Evolutionary conservation across 106 monocot species (phyloP).

Genomic region (Dioscorea zingiberensis): DNA sequence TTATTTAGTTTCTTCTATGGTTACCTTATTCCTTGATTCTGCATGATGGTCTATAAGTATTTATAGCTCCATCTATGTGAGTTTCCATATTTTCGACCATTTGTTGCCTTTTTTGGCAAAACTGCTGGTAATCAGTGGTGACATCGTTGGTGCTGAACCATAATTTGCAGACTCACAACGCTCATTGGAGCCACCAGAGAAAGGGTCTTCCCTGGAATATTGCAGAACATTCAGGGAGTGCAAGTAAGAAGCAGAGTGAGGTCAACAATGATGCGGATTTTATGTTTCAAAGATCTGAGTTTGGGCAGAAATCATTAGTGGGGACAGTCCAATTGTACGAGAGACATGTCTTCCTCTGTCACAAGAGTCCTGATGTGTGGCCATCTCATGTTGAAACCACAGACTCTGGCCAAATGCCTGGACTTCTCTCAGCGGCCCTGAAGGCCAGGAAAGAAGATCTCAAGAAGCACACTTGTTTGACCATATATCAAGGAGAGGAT

Average conservation of each 20-base stretch:
- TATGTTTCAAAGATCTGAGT: background rate
- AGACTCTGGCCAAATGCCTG: background rate
- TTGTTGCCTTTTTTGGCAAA: too few species aligned
- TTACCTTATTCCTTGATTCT: too few species aligned
- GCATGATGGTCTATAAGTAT: too few species aligned
- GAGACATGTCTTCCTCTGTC: constrained; percentile 4
- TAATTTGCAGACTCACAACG: background rate
- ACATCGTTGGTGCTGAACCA: background rate
- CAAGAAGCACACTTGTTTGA: background rate
- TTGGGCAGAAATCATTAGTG: background rate
- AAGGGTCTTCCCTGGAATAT: too few species aligned
- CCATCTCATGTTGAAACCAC: constrained; percentile 2
- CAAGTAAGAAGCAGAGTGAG: background rate
- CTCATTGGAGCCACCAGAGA: background rate
- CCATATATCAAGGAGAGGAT: background rate
- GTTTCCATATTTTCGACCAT: too few species aligned
- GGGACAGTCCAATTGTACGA: constrained; percentile 5
- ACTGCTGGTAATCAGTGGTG: too few species aligned
- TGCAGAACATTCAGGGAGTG: background rate
- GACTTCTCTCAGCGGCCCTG: background rate
- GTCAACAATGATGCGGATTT: background rate
- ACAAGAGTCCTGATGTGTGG: background rate
- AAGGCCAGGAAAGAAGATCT: constrained; percentile 3
- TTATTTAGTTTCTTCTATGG: too few species aligned
- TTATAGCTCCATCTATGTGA: too few species aligned